A percentile compares a stretch with the other conserved stretches of the same genome.
These are phyloP conservation scores for Ogataea haglerorum DNA, from an alignment of 805 yeast species.

Conservation along the genomic window DNA sequence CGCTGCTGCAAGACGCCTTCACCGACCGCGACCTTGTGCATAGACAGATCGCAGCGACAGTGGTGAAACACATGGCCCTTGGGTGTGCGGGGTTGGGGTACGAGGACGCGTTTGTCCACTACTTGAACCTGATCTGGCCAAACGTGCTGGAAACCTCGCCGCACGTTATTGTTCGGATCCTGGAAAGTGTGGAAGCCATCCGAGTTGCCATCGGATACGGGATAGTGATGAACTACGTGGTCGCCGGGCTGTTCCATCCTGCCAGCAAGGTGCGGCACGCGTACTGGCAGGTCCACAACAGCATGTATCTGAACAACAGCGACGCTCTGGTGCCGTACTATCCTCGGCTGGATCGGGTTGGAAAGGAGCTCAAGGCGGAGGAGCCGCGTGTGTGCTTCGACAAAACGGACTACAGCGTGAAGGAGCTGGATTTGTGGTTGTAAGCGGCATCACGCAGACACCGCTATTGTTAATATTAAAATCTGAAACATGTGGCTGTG, in stretches of 20 bases:
- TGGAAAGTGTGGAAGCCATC: conserved; percentile 76
- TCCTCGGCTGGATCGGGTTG: conserved; percentile 50
- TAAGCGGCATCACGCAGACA: conserved; percentile 4
- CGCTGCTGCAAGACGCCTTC: conserved; percentile 83
- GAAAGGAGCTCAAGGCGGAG: conserved; percentile 19
- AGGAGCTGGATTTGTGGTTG: conserved; percentile 32
- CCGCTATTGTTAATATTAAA: conserved; percentile 4
- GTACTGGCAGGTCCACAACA: conserved; percentile 82
- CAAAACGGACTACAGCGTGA: conserved; percentile 26
- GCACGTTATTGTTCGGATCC: conserved; percentile 79
- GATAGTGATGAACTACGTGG: conserved; percentile 63
- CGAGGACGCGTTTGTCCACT: conserved; percentile 82
- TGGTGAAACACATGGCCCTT: conserved; percentile 75
- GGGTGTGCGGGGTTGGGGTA: conserved; percentile 71
- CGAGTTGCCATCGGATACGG: conserved; percentile 77
- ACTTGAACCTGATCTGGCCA: conserved; percentile 78
- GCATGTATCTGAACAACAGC: conserved; percentile 65
- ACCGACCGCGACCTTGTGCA: conserved; percentile 90
- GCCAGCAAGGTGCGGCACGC: conserved; percentile 81
- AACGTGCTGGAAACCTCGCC: conserved; percentile 94
- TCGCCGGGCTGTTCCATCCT: conserved; percentile 93
- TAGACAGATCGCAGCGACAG: conserved; percentile 92
- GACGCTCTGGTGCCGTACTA: conserved; percentile 82
- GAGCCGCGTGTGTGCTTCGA: conserved; percentile 12
- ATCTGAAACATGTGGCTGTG: conserved; percentile 24